Base-by-base conservation (phyloP, 371 early-diverging fungal species). In the Saksenaea oblongispora region DNA sequence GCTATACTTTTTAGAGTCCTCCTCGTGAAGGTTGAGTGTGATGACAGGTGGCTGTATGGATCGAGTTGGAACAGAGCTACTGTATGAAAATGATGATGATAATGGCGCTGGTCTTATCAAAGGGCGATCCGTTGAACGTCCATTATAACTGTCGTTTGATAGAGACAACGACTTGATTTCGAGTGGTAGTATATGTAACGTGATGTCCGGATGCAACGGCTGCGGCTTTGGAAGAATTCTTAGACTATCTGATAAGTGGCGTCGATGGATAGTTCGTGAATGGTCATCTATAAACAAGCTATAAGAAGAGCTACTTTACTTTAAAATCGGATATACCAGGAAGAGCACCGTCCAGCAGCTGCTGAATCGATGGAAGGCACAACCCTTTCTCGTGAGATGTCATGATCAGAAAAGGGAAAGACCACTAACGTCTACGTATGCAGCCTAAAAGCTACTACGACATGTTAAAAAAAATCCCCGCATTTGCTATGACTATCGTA, bases 1-100 rank as follows among this genome's bases (percentile, higher is more conserved):
- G 60, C 70, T 78, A 70, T 91, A 90, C 55, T 85, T 69, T 71
- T 71, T 72, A 10, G 66, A 22, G 5, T 47, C 51, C 7, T 47
- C 51, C 10, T 47, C 51, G 17, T 22, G n/a, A 8, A 47, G 51
- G 22, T 47, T 47, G 9, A 47, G 11, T 1, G 51, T 22, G 22
- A 47, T 47, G 51, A 47, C 22, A 10, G 51, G 51, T 8, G 51
- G 51, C 22, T n/a, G 51, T 5, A 31, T 4, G 7, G 31, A 7
- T 31, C 31, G 31, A 2, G 10, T 9, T 17, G 27, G 10, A 47
- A 11, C 51, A 17, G 17, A 10, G 10, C 10, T 22, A 22, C 51
- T 8, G 22, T 22, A 47, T 18, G 51, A 22, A 11, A 47, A 22
- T 22, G 51, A 26, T 22, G 51, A 22, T 18, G 22, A 22, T 22